Evolutionary conservation across 2,329 filamentous ascomycete genomes (phyloP).

Genomic region (Colletotrichum karsti): DNA sequence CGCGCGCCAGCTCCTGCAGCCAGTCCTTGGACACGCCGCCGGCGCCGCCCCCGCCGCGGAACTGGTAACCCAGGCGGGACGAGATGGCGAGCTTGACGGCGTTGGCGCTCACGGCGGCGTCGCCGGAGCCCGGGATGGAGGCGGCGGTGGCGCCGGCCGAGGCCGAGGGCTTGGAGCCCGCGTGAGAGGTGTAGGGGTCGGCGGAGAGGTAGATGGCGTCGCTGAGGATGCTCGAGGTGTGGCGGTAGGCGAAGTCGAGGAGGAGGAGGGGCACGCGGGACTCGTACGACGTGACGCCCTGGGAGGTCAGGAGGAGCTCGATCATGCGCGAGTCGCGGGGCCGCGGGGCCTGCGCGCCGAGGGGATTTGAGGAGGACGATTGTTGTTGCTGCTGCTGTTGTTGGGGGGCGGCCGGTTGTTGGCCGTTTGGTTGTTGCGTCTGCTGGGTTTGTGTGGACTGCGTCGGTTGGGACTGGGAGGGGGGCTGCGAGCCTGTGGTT

Average conservation of each 20-base stretch:
- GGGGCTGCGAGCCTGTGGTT: constrained; percentile 19
- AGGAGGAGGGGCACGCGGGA: constrained; percentile 83
- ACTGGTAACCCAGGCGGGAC: constrained; percentile 74
- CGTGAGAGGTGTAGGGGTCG: constrained; percentile 72
- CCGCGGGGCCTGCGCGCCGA: constrained; percentile 56
- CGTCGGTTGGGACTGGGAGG: constrained; percentile 22
- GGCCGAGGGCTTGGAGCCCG: constrained; percentile 60
- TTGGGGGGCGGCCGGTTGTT: neutral
- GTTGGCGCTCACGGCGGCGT: constrained; percentile 69
- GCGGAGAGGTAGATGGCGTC: constrained; percentile 75
- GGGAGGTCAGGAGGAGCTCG: constrained; percentile 80
- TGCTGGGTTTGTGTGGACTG: constrained; percentile 30
- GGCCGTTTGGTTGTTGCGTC: constrained; percentile 20
- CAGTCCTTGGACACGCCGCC: constrained; percentile 76
- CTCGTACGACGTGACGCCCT: constrained; percentile 83
- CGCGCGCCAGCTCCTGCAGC: constrained; percentile 76
- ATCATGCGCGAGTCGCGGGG: constrained; percentile 83
- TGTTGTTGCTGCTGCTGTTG: constrained; percentile 1
- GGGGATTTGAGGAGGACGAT: constrained; percentile 22
- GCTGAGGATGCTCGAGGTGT: constrained; percentile 75
- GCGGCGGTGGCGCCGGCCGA: constrained; percentile 57
- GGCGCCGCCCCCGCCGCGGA: constrained; percentile 62
- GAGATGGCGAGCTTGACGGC: constrained; percentile 79
- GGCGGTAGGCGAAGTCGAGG: constrained; percentile 87
- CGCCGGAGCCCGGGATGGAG: constrained; percentile 49